Conservation (phyloP, 1,139 yeast genomes). For the Kurtzmaniella quercitrusa region DNA sequence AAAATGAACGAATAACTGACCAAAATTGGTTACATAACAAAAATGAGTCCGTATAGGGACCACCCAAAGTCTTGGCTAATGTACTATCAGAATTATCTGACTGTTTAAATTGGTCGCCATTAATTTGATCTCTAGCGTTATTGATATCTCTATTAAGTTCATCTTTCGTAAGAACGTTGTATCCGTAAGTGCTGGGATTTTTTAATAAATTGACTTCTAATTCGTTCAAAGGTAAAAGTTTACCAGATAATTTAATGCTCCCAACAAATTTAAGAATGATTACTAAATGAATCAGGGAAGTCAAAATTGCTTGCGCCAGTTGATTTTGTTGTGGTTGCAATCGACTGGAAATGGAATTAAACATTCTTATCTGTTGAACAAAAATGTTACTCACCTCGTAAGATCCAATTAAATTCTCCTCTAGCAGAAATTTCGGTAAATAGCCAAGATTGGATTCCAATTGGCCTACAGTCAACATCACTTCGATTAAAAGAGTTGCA, state of each 20-base stretch:
- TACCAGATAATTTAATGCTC: constrained; percentile 12
- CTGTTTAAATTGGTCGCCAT: not conserved
- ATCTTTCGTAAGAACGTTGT: not conserved
- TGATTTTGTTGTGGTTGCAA: constrained; percentile 9
- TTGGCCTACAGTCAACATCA: not conserved
- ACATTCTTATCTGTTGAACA: constrained; percentile 31
- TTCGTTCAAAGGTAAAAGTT: constrained; percentile 1
- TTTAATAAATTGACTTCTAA: constrained; percentile 5
- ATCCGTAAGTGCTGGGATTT: constrained; percentile 2
- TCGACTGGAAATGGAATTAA: constrained; percentile 23
- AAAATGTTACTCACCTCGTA: constrained; percentile 12
- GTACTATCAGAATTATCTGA: not conserved
- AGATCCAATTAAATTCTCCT: not conserved
- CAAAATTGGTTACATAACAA: not conserved
- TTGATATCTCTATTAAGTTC: not conserved
- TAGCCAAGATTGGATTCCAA: not conserved
- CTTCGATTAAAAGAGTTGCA: not conserved
- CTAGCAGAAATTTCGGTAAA: not conserved
- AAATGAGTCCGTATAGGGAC: not conserved
- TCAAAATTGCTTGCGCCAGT: constrained; percentile 13
- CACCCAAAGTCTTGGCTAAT: not conserved
- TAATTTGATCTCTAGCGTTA: not conserved
- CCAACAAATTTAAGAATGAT: constrained; percentile 29
- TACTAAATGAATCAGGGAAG: constrained; percentile 28
- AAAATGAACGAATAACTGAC: not conserved